Conservation (phyloP, 257 asterid genomes). For the Verbena officinalis region DNA sequence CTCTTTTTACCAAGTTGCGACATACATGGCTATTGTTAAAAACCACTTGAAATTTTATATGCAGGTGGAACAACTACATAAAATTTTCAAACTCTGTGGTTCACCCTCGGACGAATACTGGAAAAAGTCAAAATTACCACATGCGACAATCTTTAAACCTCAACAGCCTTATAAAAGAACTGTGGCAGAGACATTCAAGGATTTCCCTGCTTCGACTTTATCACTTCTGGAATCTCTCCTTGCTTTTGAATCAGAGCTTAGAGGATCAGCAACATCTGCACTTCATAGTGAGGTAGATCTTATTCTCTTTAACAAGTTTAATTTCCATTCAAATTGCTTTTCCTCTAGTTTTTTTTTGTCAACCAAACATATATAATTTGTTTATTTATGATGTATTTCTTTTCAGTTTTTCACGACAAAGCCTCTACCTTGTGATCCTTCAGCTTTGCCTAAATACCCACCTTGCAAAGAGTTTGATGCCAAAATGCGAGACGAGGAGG, state of each 20-base stretch:
- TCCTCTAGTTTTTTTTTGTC: not conserved
- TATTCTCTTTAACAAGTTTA: not conserved
- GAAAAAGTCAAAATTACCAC: constrained; percentile 74
- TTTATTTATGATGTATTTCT: constrained; percentile 19
- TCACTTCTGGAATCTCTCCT: constrained; percentile 75
- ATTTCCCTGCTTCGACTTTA: constrained; percentile 62
- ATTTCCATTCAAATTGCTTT: not conserved
- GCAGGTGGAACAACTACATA: constrained; percentile 89
- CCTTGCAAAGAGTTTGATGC: constrained; percentile 80
- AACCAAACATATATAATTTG: constrained; percentile 12
- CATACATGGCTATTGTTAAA: constrained; percentile 15
- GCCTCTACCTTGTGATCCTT: constrained; percentile 86
- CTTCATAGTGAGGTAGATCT: constrained; percentile 72
- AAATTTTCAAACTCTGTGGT: constrained; percentile 85
- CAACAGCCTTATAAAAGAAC: constrained; percentile 72
- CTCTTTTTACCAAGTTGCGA: too few species aligned
- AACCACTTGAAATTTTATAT: constrained; percentile 12
- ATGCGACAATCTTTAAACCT: constrained; percentile 82
- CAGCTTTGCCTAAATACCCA: constrained; percentile 72
- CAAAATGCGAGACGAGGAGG: constrained; percentile 67
- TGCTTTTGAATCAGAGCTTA: constrained; percentile 77
- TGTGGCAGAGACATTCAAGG: constrained; percentile 73
- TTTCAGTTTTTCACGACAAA: constrained; percentile 68
- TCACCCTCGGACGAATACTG: constrained; percentile 87
- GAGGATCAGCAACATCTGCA: constrained; percentile 71